A percentile compares a stretch with the other conserved stretches of the same genome.
Evolutionary conservation across 768 basidiomycete genomes (phyloP).

Genomic region (Mycena vitilis): DNA sequence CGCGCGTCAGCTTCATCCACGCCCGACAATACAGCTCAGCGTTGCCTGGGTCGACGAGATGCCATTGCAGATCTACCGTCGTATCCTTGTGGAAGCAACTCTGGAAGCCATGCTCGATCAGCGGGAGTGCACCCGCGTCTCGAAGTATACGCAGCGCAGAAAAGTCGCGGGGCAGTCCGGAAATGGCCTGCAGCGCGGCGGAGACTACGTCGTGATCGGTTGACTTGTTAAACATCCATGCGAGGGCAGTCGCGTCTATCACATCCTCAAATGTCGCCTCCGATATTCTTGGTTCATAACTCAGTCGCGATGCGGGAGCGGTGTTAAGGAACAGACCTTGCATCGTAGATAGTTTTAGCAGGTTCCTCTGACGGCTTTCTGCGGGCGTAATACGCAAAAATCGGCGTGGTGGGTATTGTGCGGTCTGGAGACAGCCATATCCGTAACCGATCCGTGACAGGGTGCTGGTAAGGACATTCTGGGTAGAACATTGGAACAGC

Average conservation of each 20-base stretch:
- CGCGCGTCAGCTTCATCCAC: slow-evolving; percentile 54
- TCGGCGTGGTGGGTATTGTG: slow-evolving; percentile 1
- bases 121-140: slow-evolving; percentile 47
- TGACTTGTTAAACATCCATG: slow-evolving; percentile 53
- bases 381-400: slow-evolving; percentile 10
- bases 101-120: slow-evolving; percentile 50
- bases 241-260: slow-evolving; percentile 50
- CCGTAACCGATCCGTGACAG: slow-evolving; percentile 51
- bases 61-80: slow-evolving; percentile 51
- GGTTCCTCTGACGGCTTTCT: slow-evolving; percentile 2
- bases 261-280: slow-evolving; percentile 42
- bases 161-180: slow-evolving; percentile 52
- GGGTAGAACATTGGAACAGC: slow-evolving; percentile 53
- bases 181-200: slow-evolving; percentile 50
- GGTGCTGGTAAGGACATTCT: slow-evolving; percentile 55
- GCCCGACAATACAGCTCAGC: slow-evolving; percentile 54
- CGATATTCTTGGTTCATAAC: not conserved
- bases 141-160: slow-evolving; percentile 51
- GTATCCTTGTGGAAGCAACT: slow-evolving; percentile 53
- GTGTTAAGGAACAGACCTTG: slow-evolving; percentile 15
- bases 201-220: slow-evolving; percentile 47
- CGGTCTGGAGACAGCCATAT: slow-evolving; percentile 30
- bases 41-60: slow-evolving; percentile 46
- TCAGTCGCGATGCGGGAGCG: not conserved
- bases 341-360: slow-evolving; percentile 20